Base-by-base conservation (phyloP, 2,329 filamentous ascomycete genomes). In the Talaromyces sp. region DNA sequence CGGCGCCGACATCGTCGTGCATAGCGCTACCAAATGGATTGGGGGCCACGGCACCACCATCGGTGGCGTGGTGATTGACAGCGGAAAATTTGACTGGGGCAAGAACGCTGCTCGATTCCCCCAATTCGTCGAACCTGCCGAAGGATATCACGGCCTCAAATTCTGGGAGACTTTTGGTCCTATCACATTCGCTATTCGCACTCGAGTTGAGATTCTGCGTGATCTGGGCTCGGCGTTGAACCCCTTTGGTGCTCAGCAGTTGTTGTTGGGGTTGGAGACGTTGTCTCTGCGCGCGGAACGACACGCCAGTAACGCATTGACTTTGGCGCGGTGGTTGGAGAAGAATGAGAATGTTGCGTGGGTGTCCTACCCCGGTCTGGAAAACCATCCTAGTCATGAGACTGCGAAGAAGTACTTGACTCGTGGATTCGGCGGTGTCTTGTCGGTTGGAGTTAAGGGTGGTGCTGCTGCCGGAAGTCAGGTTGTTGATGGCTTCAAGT, bases 21-120 rank as follows among this genome's bases (percentile, higher is more conserved):
- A 97, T 81, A 94, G 89, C 39, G 91, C 91, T 10, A 96, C 92
- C 59, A 97, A 97, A 76, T 97, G 92, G 92, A 97, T 97, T 62
- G 92, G 92, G 58, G 92, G 92, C 41, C 93, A 97, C 74, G 93
- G 92, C 61, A 96, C 92, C 40, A 96, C 92, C 25, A 89, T 97
- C 64, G 92, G 83, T 59, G 92, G 92, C 61, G 83, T 96, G 43
- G 83, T 97, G 35, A 80, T 97, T 63, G 92, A 97, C 77, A 84
- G 87, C 64, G 92, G 92, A 67, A 94, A 91, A 72, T 97, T 97
- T 71, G 88, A 96, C 80, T 97, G 93, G 92, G 90, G 89, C 66
- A 88, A 88, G 75, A 77, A 96, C 72, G 88, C 80, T 48, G 84
- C 84, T 66, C 87, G 92, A 19, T 97, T 97, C 81, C 93, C 93